phyloP scores from a whole-genome alignment of 805 yeast species.

The Candida stauntonica region DNA sequence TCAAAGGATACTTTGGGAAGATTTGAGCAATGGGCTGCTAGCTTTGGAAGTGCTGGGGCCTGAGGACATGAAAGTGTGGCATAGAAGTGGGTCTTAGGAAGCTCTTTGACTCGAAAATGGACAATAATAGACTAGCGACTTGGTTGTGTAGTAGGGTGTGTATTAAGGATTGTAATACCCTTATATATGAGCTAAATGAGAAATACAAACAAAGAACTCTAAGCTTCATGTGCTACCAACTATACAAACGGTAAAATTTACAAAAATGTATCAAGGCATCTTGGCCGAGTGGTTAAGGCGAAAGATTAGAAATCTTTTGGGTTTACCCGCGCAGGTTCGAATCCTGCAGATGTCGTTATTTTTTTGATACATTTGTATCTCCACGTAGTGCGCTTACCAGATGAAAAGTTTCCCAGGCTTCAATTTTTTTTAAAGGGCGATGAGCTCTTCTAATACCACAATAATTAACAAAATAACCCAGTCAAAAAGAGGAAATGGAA shows the following conservation, averaged over 20 bases:
- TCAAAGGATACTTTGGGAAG: slow-evolving; percentile 70
- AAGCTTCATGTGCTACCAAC: too few relatives aligned
- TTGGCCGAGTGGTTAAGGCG: slow-evolving; percentile 69
- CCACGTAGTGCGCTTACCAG: slow-evolving; percentile 8
- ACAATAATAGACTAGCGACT: too few relatives aligned
- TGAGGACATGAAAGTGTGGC: too few relatives aligned
- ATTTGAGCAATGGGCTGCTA: slow-evolving; percentile 85
- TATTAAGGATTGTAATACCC: too few relatives aligned
- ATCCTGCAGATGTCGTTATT: slow-evolving; percentile 66
- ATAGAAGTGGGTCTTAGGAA: too few relatives aligned
- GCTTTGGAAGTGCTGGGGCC: slow-evolving; percentile 87
- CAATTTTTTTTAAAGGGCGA: slow-evolving; percentile 11
- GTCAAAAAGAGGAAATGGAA: too few relatives aligned
- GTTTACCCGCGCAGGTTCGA: slow-evolving; percentile 65
- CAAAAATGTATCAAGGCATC: slow-evolving; percentile 29
- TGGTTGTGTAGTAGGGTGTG: too few relatives aligned
- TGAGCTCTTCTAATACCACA: slow-evolving; percentile 9
- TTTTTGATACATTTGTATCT: slow-evolving; percentile 24
- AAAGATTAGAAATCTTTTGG: slow-evolving; percentile 58
- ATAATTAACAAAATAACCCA: too few relatives aligned
- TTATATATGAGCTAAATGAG: too few relatives aligned
- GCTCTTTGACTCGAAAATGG: too few relatives aligned
- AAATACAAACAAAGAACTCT: too few relatives aligned
- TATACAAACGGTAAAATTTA: neutral
- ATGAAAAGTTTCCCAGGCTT: slow-evolving; percentile 5